These are phyloP conservation scores for Penicillium sp. DNA, from an alignment of 2,329 filamentous ascomycete genomes.

Conservation along the genomic window DNA sequence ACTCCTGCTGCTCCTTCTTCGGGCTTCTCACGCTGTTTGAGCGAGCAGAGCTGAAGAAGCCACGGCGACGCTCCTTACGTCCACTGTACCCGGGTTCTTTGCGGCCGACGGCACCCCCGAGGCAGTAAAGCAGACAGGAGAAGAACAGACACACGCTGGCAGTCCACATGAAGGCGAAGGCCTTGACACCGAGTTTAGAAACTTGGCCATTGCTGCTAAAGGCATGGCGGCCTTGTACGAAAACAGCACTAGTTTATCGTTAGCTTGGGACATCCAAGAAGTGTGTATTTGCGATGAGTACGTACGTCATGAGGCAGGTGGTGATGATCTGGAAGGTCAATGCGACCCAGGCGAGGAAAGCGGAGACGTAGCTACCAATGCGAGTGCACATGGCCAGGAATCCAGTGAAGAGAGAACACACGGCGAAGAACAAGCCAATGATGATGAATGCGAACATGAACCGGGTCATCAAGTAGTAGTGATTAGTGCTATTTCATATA, in stretches of 20 bases:
- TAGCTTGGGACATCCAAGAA: background rate
- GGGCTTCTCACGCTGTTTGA: conserved; percentile 28
- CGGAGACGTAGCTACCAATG: conserved; percentile 52
- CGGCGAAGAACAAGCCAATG: conserved; percentile 74
- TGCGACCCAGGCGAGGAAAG: conserved; percentile 52
- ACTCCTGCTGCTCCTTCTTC: conserved; percentile 23
- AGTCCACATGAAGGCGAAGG: conserved; percentile 63
- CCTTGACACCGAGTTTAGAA: conserved; percentile 55
- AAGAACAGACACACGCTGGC: conserved; percentile 55
- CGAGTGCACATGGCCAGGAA: conserved; percentile 52
- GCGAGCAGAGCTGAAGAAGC: conserved; percentile 36
- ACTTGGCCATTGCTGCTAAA: conserved; percentile 52
- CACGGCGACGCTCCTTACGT: conserved; percentile 36
- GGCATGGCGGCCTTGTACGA: conserved; percentile 55
- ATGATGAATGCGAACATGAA: conserved; percentile 93
- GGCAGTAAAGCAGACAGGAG: conserved; percentile 57
- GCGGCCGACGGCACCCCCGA: conserved; percentile 40
- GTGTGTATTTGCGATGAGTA: conserved; percentile 16
- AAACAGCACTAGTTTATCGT: conserved; percentile 52
- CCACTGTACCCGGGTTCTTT: conserved; percentile 36
- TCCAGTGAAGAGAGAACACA: conserved; percentile 46
- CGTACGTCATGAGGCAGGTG: conserved; percentile 63
- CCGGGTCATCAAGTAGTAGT: conserved; percentile 80
- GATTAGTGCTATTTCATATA: conserved; percentile 48
- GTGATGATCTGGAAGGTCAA: conserved; percentile 59